Evolutionary conservation across 305 asterid species (phyloP), one percentile per base, ranked within the genome.

Genomic region (Fraxinus sp.): DNA sequence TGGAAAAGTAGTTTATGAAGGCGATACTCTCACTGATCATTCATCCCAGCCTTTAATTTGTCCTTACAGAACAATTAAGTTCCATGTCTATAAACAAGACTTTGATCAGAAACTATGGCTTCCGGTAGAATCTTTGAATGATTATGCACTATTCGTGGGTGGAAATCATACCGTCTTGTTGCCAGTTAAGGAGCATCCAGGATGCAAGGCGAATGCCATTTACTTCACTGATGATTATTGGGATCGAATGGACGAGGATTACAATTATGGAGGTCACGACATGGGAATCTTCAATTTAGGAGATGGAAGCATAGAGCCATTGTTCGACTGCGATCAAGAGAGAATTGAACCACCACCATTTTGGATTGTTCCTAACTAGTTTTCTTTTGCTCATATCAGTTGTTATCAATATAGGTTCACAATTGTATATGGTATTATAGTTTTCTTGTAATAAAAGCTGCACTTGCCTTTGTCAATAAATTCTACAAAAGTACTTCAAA

Each of bases 171-270:
- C 87, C 0, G n/a, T 20, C 39, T 70, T 85, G 74, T 10, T 87
- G 26, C 6, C 76, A 4, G 76, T 32, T 7, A 26, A 16, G 9
- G 80, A 30, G 49, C n/a, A 24, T 57, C 7, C 13, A 7, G 70
- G 49, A 11, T 33, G 83, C 64, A 78, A 80, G 18, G 70, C 7
- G 55, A 85, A 82, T 13, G 36, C 87, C 0, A 84, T 88, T 20
- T 87, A 86, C 57, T 90, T 88, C n/a, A 88, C 89, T 0, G 88
- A 88, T 64, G 88, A 88, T 83, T 86, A 80, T 2, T 84, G 89
- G 89, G 89, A 83, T 5, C 41, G 84, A 7, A 37, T 83, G 14
- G 68, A 88, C 0, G 89, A 84, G 18, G 87, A 87, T 78, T 83
- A 79, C 35, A 2, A 7, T 1, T 88, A 84, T 39, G 90, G 89